Percentiles rank a stretch among this genome's conserved stretches.
Conservation (phyloP, 1,139 yeast species). For the Pichia sp. region DNA sequence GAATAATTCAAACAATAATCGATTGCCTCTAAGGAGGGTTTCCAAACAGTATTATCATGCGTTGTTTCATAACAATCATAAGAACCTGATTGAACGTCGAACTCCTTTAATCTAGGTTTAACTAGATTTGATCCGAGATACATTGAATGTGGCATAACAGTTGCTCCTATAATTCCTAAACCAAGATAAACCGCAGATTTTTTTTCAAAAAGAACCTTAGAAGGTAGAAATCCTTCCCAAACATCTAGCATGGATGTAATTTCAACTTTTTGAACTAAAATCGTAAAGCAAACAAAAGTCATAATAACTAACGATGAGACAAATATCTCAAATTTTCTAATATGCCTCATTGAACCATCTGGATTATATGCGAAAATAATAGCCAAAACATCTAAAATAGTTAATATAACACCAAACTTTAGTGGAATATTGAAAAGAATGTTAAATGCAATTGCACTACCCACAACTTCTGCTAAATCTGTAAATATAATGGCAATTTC, state of each 20-base stretch:
- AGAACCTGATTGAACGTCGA: slow-evolving; percentile 57
- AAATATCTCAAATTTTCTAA: slow-evolving; percentile 59
- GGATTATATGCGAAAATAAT: slow-evolving; percentile 62
- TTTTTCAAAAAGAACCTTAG: slow-evolving; percentile 29
- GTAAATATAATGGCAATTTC: slow-evolving; percentile 76
- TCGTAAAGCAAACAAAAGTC: slow-evolving; percentile 60
- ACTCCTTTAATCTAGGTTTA: slow-evolving; percentile 63
- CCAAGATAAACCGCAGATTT: slow-evolving; percentile 53
- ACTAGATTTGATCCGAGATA: slow-evolving; percentile 73
- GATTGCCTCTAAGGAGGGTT: slow-evolving; percentile 63
- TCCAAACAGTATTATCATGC: slow-evolving; percentile 32
- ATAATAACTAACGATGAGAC: slow-evolving; percentile 57
- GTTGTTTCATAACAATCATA: slow-evolving; percentile 28
- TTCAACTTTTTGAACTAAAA: slow-evolving; percentile 51
- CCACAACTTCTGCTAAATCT: slow-evolving; percentile 77
- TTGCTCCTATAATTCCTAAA: slow-evolving; percentile 73
- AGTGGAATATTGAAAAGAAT: slow-evolving; percentile 64
- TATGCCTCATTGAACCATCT: slow-evolving; percentile 60
- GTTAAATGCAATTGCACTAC: slow-evolving; percentile 70
- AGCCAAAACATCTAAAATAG: slow-evolving; percentile 66
- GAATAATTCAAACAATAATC: slow-evolving; percentile 60
- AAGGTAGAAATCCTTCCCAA: slow-evolving; percentile 55
- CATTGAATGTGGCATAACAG: slow-evolving; percentile 80
- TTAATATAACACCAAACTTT: slow-evolving; percentile 58
- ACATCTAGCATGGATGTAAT: slow-evolving; percentile 34